Evolutionary conservation across 192 early-diverging fungal genomes (phyloP).

Genomic region (Podochytrium sp.): DNA sequence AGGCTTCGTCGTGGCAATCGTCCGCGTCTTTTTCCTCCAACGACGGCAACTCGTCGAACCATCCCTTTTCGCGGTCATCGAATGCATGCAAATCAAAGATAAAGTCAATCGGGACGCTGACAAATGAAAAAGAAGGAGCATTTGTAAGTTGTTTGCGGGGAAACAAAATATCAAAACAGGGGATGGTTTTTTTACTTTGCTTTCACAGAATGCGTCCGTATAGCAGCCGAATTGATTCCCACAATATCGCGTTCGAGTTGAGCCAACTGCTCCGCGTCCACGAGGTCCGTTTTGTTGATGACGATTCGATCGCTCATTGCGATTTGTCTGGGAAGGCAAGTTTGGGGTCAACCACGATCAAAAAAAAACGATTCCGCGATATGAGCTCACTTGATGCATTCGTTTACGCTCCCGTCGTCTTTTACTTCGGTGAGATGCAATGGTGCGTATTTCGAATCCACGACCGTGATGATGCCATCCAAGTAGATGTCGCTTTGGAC

Average conservation of each 20-base stretch:
- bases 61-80: slow-evolving; percentile 49
- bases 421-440: slow-evolving; percentile 55
- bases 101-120: slow-evolving; percentile 59
- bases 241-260: slow-evolving; percentile 23
- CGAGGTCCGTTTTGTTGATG: slow-evolving; percentile 86
- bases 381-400: slow-evolving; percentile 68
- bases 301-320: slow-evolving; percentile 89
- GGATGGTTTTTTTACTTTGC: slow-evolving; percentile 14
- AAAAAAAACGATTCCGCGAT: too few species aligned
- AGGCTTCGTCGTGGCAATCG: background rate
- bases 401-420: slow-evolving; percentile 69
- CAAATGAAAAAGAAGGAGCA: too few species aligned
- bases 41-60: slow-evolving; percentile 19
- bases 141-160: background rate
- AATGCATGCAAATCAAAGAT: slow-evolving; percentile 67
- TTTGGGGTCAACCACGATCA: too few species aligned
- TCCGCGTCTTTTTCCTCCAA: background rate
- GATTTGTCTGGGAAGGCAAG: slow-evolving; percentile 61
- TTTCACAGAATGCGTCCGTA: background rate
- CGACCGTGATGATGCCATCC: slow-evolving; percentile 88
- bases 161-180: background rate
- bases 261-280: slow-evolving; percentile 28
- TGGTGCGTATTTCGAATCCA: slow-evolving; percentile 48
- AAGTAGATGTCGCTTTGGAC: slow-evolving; percentile 87
- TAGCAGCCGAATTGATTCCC: slow-evolving; percentile 5